Evolutionary conservation across 805 yeast genomes (phyloP).

Genomic region (Komagataella kurtzmanii): DNA sequence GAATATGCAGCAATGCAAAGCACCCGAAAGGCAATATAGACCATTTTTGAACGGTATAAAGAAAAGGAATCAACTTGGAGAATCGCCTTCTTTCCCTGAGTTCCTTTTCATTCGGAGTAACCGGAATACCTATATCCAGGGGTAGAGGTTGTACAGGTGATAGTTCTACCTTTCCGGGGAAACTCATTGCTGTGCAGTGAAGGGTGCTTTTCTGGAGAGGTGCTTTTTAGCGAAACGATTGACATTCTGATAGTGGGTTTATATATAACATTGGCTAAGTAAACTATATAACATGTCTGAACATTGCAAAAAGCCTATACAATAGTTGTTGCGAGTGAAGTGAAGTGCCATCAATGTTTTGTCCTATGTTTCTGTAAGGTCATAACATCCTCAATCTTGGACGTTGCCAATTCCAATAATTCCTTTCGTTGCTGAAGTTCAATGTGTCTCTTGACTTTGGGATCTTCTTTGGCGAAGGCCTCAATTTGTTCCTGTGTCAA

Average conservation of each 20-base stretch:
- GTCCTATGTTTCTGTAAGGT: constrained; percentile 34
- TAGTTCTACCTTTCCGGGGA: background rate
- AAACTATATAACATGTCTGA: background rate
- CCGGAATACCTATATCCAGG: background rate
- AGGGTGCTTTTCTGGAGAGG: background rate
- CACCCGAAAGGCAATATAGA: constrained; percentile 43
- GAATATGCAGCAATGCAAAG: constrained; percentile 44
- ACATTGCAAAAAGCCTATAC: background rate
- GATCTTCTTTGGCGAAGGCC: constrained; percentile 86
- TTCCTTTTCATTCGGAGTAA: background rate
- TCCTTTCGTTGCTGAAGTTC: constrained; percentile 92
- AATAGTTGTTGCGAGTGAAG: background rate
- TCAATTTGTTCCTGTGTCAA: constrained; percentile 72
- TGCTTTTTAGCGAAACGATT: background rate
- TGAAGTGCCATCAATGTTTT: background rate
- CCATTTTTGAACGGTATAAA: constrained; percentile 33
- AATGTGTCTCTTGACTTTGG: constrained; percentile 78
- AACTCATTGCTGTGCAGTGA: background rate
- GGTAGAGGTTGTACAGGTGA: background rate
- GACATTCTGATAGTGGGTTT: background rate
- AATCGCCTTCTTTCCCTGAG: background rate
- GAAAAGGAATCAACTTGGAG: constrained; percentile 7
- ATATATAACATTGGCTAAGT: background rate
- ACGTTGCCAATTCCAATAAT: constrained; percentile 68
- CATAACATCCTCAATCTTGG: constrained; percentile 74